These are phyloP conservation scores for Aspergillus calidoustus DNA, from an alignment of 2,329 filamentous ascomycete genomes.

Conservation along the genomic window DNA sequence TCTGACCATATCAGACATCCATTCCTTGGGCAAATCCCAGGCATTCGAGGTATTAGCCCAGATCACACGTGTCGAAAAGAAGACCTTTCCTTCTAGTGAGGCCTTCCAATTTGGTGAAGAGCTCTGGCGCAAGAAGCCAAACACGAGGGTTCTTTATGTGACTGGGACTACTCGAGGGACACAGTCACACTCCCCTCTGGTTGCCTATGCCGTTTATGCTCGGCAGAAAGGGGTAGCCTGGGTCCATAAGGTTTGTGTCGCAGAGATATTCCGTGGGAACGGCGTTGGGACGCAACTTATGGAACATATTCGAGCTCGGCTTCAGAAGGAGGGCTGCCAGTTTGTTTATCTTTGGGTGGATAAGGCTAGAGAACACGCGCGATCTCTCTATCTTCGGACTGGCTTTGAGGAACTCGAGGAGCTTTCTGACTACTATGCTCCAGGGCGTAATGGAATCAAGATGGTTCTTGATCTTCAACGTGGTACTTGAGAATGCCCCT, in stretches of 20 bases:
- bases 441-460: conserved; percentile 52
- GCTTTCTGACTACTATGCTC: conserved; percentile 56
- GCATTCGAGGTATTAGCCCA: conserved; percentile 42
- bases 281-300: conserved; percentile 54
- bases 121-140: conserved; percentile 53
- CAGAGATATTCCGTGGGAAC: conserved; percentile 50
- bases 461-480: conserved; percentile 45
- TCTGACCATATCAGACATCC: conserved; percentile 41
- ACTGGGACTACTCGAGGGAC: conserved; percentile 24
- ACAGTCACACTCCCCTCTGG: conserved; percentile 30
- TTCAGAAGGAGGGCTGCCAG: conserved; percentile 53
- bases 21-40: conserved; percentile 41
- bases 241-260: conserved; percentile 59
- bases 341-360: conserved; percentile 59
- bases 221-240: conserved; percentile 51
- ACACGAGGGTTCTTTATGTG: conserved; percentile 49
- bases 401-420: conserved; percentile 54
- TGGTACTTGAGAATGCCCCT: conserved; percentile 31
- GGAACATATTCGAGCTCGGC: conserved; percentile 46
- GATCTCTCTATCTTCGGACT: conserved; percentile 49
- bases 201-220: conserved; percentile 55
- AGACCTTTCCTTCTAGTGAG: conserved; percentile 57
- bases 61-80: conserved; percentile 52
- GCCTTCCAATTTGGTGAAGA: conserved; percentile 54
- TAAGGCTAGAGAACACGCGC: conserved; percentile 50